Percentiles rank a stretch among this genome's conserved stretches.
Evolutionary conservation across 495 filamentous ascomycete species (phyloP).

Genomic region (Poronia punctata): DNA sequence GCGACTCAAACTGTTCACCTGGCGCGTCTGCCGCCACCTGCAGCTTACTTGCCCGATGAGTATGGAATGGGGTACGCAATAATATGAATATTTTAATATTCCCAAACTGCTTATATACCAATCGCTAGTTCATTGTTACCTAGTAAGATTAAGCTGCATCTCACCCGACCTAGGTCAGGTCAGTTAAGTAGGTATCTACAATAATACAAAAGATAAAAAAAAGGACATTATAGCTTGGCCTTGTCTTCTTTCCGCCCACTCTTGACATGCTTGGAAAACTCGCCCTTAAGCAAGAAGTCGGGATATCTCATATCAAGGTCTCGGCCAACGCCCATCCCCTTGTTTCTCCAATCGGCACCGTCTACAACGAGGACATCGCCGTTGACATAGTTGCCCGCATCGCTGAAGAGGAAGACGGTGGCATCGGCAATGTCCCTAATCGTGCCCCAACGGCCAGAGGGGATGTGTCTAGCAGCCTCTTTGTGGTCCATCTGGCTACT

Average conservation of each 20-base stretch:
- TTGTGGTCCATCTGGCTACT: conserved; percentile 30
- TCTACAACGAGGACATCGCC: conserved; percentile 75
- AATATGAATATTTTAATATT: too few relatives aligned
- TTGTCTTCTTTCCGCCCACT: conserved; percentile 31
- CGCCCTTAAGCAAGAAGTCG: conserved; percentile 34
- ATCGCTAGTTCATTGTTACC: too few relatives aligned
- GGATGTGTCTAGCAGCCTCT: conserved; percentile 36
- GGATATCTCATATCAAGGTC: conserved; percentile 40
- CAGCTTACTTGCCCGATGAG: too few relatives aligned
- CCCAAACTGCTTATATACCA: too few relatives aligned
- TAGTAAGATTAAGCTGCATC: too few relatives aligned
- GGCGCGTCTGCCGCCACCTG: too few relatives aligned
- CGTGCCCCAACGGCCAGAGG: conserved; percentile 67
- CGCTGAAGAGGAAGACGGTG: conserved; percentile 78
- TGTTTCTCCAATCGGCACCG: conserved; percentile 62
- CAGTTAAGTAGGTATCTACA: too few relatives aligned
- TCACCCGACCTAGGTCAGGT: too few relatives aligned
- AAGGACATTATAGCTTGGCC: conserved; percentile 39
- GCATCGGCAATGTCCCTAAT: conserved; percentile 89
- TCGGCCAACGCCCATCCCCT: conserved; percentile 36
- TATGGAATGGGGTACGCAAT: too few relatives aligned
- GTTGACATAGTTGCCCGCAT: conserved; percentile 77
- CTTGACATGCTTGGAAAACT: conserved; percentile 37
- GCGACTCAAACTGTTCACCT: too few relatives aligned
- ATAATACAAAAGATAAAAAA: too few relatives aligned